Percentiles rank a stretch among this genome's conserved stretches.
Evolutionary conservation across 2,329 filamentous ascomycete genomes (phyloP).

Genomic region (Aspergillus bombycis): DNA sequence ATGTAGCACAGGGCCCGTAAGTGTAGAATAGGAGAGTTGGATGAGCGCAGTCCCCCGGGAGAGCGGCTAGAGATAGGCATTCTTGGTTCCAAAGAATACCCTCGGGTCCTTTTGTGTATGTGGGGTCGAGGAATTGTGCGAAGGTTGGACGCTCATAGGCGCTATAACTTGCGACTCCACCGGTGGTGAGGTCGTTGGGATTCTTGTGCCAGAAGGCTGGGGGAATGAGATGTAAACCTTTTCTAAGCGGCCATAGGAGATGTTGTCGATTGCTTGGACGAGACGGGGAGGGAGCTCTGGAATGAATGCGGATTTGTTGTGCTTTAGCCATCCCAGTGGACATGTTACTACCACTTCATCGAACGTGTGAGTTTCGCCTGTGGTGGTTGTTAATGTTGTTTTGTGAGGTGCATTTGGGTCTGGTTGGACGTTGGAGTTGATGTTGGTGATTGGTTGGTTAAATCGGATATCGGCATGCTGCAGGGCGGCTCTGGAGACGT

Average conservation of each 20-base stretch:
- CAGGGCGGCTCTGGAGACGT: conserved; percentile 53
- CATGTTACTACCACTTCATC: conserved; percentile 58
- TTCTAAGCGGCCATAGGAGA: conserved; percentile 52
- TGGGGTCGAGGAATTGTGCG: conserved; percentile 73
- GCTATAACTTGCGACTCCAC: conserved; percentile 14
- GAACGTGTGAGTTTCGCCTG: conserved; percentile 43
- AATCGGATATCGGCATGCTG: conserved; percentile 54
- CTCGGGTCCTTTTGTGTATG: conserved; percentile 66
- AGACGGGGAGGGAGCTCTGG: conserved; percentile 49
- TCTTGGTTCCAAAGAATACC: conserved; percentile 73
- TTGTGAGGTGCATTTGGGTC: conserved; percentile 32
- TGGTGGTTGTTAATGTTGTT: conserved; percentile 49
- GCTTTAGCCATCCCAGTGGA: conserved; percentile 58
- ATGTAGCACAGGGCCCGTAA: conserved; percentile 47
- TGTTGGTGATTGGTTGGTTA: conserved; percentile 45
- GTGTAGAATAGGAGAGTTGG: conserved; percentile 81
- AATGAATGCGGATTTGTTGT: conserved; percentile 48
- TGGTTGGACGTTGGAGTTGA: conserved; percentile 35
- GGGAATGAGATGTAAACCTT: conserved; percentile 69
- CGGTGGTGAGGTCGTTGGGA: conserved; percentile 9
- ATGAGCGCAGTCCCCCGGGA: conserved; percentile 63
- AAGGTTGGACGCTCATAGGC: conserved; percentile 62
- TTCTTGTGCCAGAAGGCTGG: conserved; percentile 72
- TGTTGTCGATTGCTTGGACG: conserved; percentile 49
- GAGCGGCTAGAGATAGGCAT: conserved; percentile 73